Evolutionary conservation across 371 early-diverging fungal species (phyloP), one percentile per base, ranked within the genome.

Genomic region (Actinomucor elegans): DNA sequence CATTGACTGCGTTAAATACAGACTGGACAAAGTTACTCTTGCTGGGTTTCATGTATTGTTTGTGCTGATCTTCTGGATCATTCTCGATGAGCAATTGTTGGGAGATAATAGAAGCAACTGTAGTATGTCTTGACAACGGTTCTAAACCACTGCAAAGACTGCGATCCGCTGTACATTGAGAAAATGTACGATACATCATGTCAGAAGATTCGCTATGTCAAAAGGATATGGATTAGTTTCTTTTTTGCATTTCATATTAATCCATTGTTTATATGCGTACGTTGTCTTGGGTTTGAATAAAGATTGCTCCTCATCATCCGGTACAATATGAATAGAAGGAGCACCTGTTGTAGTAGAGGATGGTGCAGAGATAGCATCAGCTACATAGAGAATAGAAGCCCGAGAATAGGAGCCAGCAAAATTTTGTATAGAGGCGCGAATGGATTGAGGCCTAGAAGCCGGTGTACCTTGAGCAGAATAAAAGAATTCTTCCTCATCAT

Each of bases 1-100:
- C 65, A 49, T 87, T 86, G 44, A 82, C 66, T n/a, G 81, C 59
- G 63, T 84, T 83, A 44, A 81, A 83, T 5, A 71, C 49, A 14
- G 80, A 66, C 38, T 85, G 79, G 67, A 79, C 5, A 65, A 55
- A 60, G 17, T 37, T 63, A 49, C 60, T 60, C 17, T 45, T 54
- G 12, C 7, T 21, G 9, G n/a, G n/a, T 21, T 10, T n/a, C 14
- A 24, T 37, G 23, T 15, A 1, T 29, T 12, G 17, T 10, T 29
- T 33, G 10, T 45, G 18, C 12, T 47, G 48, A 7, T 43, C 12
- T 31, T 31, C 7, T 31, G 31, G 5, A 31, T 31, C 31, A 31
- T 31, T 8, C 11, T 17, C 34, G 1, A 14, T 5, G 2, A 34
- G 34, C 9, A 55, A 41, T 20, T 51, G 46, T 17, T 55, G 35